Evolutionary conservation across 495 filamentous ascomycete species (phyloP), one percentile per base, ranked within the genome.

Genomic region (Penicillium lividum): DNA sequence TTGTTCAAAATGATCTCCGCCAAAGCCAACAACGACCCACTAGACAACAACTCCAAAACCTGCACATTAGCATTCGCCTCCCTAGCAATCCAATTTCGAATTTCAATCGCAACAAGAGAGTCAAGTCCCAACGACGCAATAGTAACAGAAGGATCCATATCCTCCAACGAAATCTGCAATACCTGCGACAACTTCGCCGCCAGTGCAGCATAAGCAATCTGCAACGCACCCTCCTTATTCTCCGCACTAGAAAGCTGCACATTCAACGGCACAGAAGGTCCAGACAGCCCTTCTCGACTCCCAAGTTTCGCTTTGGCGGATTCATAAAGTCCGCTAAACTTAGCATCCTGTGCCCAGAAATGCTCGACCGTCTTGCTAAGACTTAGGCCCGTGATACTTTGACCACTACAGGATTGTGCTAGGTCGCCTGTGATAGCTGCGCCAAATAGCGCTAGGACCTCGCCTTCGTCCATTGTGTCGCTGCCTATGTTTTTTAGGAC

Each of bases 61-160:
- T 73, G 68, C 29, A 73, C 65, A 54, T 75, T 70, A 4, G 72
- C 70, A 57, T 71, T 63, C 15, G 70, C 62, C 60, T 73, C 68
- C n/a, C 61, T 63, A 13, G 66, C 65, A 60, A 76, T 65, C 73
- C 73, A 77, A 43, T 73, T 71, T 0, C 70, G 60, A n/a, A 77
- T 63, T 55, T 77, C 74, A 45, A 75, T 68, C 2, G 71, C 71
- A 10, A 77, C 74, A 33, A 77, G 56, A 6, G 73, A 75, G 48
- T 75, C 74, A n/a, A 75, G 60, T 10, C 73, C 72, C 38, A 69
- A 55, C 8, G 66, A 63, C 22, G 61, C 45, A 15, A 72, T 61
- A 15, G 73, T 60, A 16, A 64, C 66, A 13, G 56, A 63, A 4
- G 60, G 63, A 53, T 73, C 71, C 64, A 76, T 73, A 38, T 73